Conservation (phyloP, 306 rosid species). For the Geum urbanum region DNA sequence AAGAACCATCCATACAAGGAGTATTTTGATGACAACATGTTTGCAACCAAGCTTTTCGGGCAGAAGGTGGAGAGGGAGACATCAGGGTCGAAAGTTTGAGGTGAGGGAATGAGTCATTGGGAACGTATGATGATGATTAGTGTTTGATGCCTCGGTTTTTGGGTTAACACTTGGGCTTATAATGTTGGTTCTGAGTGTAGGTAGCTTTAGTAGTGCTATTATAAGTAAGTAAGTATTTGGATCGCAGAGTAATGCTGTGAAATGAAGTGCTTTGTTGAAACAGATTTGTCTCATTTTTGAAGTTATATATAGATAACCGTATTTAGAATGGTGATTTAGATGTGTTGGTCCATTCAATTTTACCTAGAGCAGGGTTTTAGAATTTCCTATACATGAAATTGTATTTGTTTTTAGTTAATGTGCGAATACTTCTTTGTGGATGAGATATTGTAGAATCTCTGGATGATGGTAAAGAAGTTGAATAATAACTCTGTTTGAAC, state of each 20-base stretch:
- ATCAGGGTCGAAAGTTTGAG: slow-evolving; percentile 36
- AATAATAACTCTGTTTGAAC: background rate
- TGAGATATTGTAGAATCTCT: background rate
- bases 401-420: background rate
- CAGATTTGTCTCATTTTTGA: slow-evolving; percentile 1
- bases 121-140: slow-evolving; percentile 2
- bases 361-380: background rate
- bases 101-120: slow-evolving; percentile 23
- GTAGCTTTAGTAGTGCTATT: slow-evolving; percentile 6
- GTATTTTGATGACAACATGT: slow-evolving; percentile 71
- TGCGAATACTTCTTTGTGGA: background rate
- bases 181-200: slow-evolving; percentile 13
- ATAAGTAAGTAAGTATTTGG: background rate
- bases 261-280: slow-evolving; percentile 3
- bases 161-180: slow-evolving; percentile 11
- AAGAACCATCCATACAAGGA: slow-evolving; percentile 73
- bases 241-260: background rate
- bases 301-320: slow-evolving; percentile 16
- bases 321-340: background rate
- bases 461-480: background rate
- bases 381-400: background rate
- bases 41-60: slow-evolving; percentile 47
- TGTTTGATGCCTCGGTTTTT: background rate
- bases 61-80: slow-evolving; percentile 43
- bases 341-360: background rate